These are phyloP conservation scores for Sporothrix brunneoviolacea DNA, from an alignment of 2,329 filamentous ascomycete species.

Conservation along the genomic window DNA sequence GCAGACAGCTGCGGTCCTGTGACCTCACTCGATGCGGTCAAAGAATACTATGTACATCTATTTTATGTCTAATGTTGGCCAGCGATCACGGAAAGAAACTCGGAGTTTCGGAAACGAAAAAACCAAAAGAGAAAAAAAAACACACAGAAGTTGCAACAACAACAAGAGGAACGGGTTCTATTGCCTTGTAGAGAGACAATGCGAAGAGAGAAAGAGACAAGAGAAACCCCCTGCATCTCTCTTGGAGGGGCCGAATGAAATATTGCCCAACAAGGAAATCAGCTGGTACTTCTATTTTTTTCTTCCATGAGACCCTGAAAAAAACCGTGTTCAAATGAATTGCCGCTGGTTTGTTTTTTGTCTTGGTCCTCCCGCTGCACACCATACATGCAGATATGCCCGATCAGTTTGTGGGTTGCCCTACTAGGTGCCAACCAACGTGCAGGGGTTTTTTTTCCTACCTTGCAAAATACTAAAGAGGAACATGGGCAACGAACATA, in stretches of 20 bases:
- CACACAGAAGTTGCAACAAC: background rate
- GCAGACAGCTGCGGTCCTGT: background rate
- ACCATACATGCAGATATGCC: constrained; percentile 16
- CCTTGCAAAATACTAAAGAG: too few species aligned
- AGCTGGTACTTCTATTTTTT: background rate
- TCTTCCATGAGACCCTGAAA: too few species aligned
- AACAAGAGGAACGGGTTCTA: background rate
- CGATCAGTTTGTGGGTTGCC: background rate
- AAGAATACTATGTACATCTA: too few species aligned
- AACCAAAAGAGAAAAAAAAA: background rate
- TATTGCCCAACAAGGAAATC: background rate
- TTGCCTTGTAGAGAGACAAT: too few species aligned
- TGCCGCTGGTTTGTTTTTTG: background rate
- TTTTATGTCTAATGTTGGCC: too few species aligned
- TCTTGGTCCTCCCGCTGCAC: constrained; percentile 3
- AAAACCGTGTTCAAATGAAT: too few species aligned
- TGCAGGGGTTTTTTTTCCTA: background rate
- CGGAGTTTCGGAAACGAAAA: too few species aligned
- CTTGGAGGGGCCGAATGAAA: too few species aligned
- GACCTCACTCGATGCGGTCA: background rate
- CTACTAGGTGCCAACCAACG: background rate
- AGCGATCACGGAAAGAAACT: too few species aligned
- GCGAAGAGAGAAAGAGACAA: background rate
- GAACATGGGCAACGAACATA: too few species aligned
- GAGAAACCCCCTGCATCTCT: background rate